A percentile compares a stretch with the other conserved stretches of the same genome.
These are phyloP conservation scores for Telfairia occidentalis DNA, from an alignment of 331 rosid genomes.

Conservation along the genomic window DNA sequence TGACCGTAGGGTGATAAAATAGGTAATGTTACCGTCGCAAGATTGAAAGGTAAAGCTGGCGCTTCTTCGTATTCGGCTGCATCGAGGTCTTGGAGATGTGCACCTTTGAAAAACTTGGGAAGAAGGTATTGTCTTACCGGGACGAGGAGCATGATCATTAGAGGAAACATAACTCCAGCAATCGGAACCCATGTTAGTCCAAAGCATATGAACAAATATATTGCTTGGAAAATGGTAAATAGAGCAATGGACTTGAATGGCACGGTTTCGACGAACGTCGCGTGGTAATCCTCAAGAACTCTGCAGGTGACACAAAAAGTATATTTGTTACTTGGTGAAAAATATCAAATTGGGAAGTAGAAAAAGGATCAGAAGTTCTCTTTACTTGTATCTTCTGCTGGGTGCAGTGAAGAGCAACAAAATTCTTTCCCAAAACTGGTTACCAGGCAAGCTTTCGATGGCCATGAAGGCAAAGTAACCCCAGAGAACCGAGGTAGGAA, in stretches of 20 bases:
- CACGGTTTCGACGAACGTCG: constrained; percentile 88
- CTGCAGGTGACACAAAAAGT: constrained; percentile 29
- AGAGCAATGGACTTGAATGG: constrained; percentile 71
- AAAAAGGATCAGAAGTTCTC: background rate
- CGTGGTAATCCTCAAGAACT: constrained; percentile 94
- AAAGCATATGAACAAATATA: constrained; percentile 69
- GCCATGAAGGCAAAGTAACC: constrained; percentile 99
- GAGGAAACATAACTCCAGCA: constrained; percentile 88
- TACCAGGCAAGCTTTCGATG: constrained; percentile 93
- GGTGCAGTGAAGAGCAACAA: constrained; percentile 87
- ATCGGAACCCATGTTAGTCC: constrained; percentile 97
- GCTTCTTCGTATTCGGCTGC: constrained; percentile 94
- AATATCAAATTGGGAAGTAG: background rate
- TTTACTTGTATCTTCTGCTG: constrained; percentile 87
- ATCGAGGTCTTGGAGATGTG: constrained; percentile 92
- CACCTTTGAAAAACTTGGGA: constrained; percentile 88
- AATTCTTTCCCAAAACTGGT: constrained; percentile 98
- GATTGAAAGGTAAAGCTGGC: constrained; percentile 57
- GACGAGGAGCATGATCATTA: constrained; percentile 93
- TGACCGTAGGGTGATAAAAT: background rate
- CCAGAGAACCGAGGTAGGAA: constrained; percentile 96
- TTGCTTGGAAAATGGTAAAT: constrained; percentile 79
- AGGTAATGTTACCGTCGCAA: constrained; percentile 46
- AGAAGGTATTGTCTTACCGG: constrained; percentile 82
- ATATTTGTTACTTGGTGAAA: background rate